Percentiles rank a stretch among this genome's conserved stretches.
Conservation (phyloP, 2,329 filamentous ascomycete species). For the Cordyceps fumosorosea region DNA sequence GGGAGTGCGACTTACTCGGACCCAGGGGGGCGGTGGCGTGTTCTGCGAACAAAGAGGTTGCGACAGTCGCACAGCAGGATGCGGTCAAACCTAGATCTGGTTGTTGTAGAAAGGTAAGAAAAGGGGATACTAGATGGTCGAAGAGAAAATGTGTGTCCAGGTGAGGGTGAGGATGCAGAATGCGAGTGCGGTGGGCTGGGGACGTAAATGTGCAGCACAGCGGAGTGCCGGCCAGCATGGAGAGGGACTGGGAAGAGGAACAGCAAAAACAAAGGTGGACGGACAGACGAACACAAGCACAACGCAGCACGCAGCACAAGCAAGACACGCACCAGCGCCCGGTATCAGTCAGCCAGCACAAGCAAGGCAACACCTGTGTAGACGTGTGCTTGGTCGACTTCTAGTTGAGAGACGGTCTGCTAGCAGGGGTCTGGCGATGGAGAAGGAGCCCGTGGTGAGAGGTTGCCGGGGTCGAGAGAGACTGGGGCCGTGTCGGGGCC, state of each 20-base stretch:
- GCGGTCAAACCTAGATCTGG: neutral
- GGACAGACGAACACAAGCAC: neutral
- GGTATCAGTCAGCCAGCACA: neutral
- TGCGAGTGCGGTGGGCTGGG: conserved; percentile 4
- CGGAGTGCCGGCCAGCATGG: neutral
- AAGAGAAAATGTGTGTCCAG: neutral
- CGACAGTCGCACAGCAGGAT: neutral
- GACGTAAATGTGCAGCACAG: conserved; percentile 6
- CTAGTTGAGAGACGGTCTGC: neutral
- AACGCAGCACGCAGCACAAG: conserved; percentile 5
- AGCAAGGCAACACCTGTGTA: neutral
- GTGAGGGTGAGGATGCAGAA: neutral
- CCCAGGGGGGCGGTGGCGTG: neutral
- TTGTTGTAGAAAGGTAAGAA: neutral
- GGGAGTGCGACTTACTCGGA: conserved; percentile 9
- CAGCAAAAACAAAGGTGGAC: neutral
- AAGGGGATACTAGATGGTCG: neutral
- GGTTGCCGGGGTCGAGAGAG: conserved; percentile 3
- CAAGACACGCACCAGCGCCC: neutral
- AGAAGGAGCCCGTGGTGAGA: conserved; percentile 4
- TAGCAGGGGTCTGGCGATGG: conserved; percentile 11
- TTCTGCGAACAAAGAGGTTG: conserved; percentile 1
- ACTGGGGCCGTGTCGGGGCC: conserved; percentile 18
- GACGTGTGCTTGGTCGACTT: neutral
- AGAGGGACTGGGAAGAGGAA: neutral